These are phyloP conservation scores for Monocercomonoides exilis DNA, from an alignment of 78 protist species.

Conservation along the genomic window DNA sequence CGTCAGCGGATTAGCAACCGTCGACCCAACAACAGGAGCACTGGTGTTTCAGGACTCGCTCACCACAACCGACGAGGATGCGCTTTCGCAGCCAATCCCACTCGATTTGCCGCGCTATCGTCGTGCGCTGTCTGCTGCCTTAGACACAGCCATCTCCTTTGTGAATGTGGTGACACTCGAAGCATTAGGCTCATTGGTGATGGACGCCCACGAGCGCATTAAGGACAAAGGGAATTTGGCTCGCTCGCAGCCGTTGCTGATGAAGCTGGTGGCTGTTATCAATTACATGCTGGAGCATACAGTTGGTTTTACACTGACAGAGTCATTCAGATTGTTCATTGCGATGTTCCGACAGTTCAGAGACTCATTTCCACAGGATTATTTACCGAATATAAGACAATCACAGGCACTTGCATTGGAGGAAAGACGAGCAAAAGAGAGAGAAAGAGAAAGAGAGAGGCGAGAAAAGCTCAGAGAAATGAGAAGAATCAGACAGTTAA, in stretches of 20 bases:
- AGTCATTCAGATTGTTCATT: neutral
- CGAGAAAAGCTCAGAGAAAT: neutral
- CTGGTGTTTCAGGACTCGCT: neutral
- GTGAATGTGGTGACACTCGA: neutral
- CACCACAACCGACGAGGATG: no score
- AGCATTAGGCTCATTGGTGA: neutral
- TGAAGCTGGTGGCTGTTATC: neutral
- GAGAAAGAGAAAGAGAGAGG: neutral
- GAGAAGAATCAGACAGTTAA: neutral
- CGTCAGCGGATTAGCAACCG: no score
- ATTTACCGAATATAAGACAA: neutral
- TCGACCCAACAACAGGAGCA: neutral
- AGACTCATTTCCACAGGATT: neutral
- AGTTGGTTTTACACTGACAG: neutral
- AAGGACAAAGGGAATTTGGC: neutral
- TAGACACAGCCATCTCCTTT: neutral
- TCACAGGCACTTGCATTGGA: neutral
- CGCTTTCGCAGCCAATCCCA: neutral
- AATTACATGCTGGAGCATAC: neutral
- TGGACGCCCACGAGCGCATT: neutral
- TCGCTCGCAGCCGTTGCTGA: neutral
- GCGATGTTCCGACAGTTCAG: neutral
- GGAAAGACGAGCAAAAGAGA: neutral
- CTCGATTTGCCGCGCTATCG: neutral
- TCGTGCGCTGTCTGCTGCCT: neutral